These are phyloP conservation scores for Helotiales sp. DNA, from an alignment of 2,329 filamentous ascomycete genomes.

Conservation along the genomic window DNA sequence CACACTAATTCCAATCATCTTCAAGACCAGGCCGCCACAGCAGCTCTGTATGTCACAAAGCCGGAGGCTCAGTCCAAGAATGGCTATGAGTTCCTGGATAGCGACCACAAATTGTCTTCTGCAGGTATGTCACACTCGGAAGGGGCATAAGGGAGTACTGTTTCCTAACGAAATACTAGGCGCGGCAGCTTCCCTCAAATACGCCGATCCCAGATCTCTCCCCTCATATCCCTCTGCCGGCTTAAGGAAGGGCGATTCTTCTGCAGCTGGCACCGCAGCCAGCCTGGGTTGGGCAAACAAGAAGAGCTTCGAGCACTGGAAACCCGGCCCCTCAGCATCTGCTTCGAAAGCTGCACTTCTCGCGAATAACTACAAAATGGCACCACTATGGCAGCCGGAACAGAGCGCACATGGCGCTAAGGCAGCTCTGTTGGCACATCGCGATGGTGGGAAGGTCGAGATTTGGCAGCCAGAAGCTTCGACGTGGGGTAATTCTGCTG, in stretches of 20 bases:
- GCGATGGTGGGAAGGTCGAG: constrained; percentile 50
- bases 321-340: constrained; percentile 59
- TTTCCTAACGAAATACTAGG: constrained; percentile 40
- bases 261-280: constrained; percentile 73
- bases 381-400: constrained; percentile 60
- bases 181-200: constrained; percentile 63
- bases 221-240: constrained; percentile 73
- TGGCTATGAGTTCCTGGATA: constrained; percentile 40
- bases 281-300: constrained; percentile 71
- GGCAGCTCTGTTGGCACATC: constrained; percentile 69
- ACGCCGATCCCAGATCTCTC: constrained; percentile 70
- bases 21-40: constrained; percentile 54
- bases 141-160: not conserved
- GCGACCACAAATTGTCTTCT: constrained; percentile 56
- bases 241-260: constrained; percentile 47
- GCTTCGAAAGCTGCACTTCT: constrained; percentile 59
- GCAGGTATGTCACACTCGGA: constrained; percentile 46
- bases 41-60: constrained; percentile 57
- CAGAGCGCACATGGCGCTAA: constrained; percentile 68
- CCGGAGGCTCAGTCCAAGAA: constrained; percentile 22
- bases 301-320: constrained; percentile 66
- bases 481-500: constrained; percentile 63
- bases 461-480: constrained; percentile 49
- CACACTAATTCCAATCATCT: constrained; percentile 31
- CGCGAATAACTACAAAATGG: constrained; percentile 57